These are phyloP conservation scores for Backusella morwellensis DNA, from an alignment of 192 early-diverging fungal species.

Conservation along the genomic window DNA sequence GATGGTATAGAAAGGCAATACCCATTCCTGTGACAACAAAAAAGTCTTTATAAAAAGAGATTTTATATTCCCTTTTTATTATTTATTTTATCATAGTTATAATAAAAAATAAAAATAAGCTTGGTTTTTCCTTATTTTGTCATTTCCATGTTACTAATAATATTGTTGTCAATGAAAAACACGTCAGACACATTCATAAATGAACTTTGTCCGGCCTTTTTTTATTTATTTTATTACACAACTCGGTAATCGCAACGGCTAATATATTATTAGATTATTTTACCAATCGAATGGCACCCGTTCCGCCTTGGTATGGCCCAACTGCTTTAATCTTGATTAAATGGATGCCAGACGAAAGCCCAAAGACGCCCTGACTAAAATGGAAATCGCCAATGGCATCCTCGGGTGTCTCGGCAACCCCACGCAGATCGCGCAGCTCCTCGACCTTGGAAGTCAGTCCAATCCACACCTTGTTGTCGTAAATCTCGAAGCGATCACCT, in stretches of 20 bases:
- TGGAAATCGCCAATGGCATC: conserved; percentile 12
- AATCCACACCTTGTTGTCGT: conserved; percentile 22
- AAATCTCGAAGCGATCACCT: conserved; percentile 25
- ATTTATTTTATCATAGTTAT: background rate
- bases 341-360: conserved; percentile 18
- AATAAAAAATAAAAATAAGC: background rate
- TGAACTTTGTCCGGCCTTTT: no score
- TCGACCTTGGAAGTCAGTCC: conserved; percentile 12
- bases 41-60: background rate
- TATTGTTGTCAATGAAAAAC: no score
- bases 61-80: background rate
- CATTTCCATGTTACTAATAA: no score
- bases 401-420: conserved; percentile 21
- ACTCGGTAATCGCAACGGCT: background rate
- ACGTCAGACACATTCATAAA: no score
- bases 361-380: conserved; percentile 22
- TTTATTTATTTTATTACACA: no score
- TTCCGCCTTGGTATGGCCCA: conserved; percentile 22
- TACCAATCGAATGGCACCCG: conserved; percentile 21
- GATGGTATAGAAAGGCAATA: conserved; percentile 19
- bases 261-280: background rate
- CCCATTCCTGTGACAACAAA: background rate
- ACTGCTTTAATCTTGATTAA: conserved; percentile 25
- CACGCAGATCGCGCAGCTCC: background rate
- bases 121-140: background rate